Conservation (phyloP, 805 yeast genomes). For the Ogataea wickerhamii region DNA sequence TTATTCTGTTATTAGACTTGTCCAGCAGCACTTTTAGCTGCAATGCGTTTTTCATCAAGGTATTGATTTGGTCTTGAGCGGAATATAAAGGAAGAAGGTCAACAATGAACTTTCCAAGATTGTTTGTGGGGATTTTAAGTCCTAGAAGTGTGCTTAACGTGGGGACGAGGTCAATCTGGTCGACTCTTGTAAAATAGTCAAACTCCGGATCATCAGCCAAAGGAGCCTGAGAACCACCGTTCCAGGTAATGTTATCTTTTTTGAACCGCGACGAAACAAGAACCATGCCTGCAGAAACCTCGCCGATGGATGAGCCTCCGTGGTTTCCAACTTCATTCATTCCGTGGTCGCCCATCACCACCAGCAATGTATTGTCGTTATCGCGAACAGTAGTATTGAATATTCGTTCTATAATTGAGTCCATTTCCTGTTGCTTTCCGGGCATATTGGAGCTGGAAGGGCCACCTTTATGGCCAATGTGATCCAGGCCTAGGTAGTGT, state of each 20-base stretch:
- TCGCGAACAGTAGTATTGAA: slow-evolving; percentile 34
- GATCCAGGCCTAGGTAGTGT: slow-evolving; percentile 93
- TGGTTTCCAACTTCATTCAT: slow-evolving; percentile 96
- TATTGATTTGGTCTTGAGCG: slow-evolving; percentile 31
- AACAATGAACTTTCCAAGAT: slow-evolving; percentile 66
- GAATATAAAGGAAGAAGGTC: slow-evolving; percentile 54
- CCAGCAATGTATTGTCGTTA: slow-evolving; percentile 52
- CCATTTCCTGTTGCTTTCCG: slow-evolving; percentile 84
- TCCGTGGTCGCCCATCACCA: slow-evolving; percentile 91
- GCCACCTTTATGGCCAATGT: slow-evolving; percentile 97
- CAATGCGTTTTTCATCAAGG: slow-evolving; percentile 51
- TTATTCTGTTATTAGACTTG: slow-evolving; percentile 33
- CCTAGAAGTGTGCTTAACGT: slow-evolving; percentile 59
- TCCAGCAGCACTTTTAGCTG: slow-evolving; percentile 51
- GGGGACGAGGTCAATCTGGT: slow-evolving; percentile 74
- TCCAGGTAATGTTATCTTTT: slow-evolving; percentile 17
- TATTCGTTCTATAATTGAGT: slow-evolving; percentile 51
- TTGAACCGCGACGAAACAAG: slow-evolving; percentile 63
- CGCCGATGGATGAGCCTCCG: slow-evolving; percentile 93
- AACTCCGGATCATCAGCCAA: slow-evolving; percentile 40
- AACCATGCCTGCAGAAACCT: slow-evolving; percentile 80
- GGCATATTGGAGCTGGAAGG: slow-evolving; percentile 79
- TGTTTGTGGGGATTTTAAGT: slow-evolving; percentile 67
- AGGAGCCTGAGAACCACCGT: slow-evolving; percentile 35
- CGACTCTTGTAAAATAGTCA: slow-evolving; percentile 49